phyloP scores from a whole-genome alignment of 345 rosid species.

The Eucalyptus victrix region DNA sequence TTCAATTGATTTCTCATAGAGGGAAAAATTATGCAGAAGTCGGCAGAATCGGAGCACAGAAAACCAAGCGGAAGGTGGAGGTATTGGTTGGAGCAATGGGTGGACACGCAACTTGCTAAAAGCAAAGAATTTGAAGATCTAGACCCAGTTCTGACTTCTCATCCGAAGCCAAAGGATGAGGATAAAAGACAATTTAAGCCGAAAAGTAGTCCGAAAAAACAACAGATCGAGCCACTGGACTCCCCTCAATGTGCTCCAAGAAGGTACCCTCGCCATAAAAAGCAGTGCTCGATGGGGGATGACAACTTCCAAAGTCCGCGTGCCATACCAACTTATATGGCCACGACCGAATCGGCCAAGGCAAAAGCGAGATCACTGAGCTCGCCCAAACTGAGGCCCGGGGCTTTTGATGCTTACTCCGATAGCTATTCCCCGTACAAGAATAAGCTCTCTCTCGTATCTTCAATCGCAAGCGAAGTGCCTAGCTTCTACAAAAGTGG shows the following conservation, averaged over 20 bases:
- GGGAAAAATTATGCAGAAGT: slow-evolving; percentile 32
- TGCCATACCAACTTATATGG: slow-evolving; percentile 71
- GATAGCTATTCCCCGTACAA: slow-evolving; percentile 76
- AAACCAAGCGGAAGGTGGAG: slow-evolving; percentile 57
- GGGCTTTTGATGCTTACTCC: slow-evolving; percentile 56
- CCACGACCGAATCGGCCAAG: slow-evolving; percentile 81
- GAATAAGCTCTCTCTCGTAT: slow-evolving; percentile 33
- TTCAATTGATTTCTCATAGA: background rate
- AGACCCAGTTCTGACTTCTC: slow-evolving; percentile 33
- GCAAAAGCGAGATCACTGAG: slow-evolving; percentile 73
- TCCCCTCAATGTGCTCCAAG: slow-evolving; percentile 21
- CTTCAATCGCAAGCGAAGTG: slow-evolving; percentile 32
- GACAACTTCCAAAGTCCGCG: slow-evolving; percentile 38
- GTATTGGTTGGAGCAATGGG: slow-evolving; percentile 91
- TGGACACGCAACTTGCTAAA: slow-evolving; percentile 56
- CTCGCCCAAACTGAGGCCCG: slow-evolving; percentile 62
- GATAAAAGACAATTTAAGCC: slow-evolving; percentile 20
- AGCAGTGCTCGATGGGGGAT: slow-evolving; percentile 52
- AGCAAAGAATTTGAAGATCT: slow-evolving; percentile 78
- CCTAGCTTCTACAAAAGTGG: slow-evolving; percentile 11
- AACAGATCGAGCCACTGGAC: slow-evolving; percentile 6
- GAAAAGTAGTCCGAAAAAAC: slow-evolving; percentile 18
- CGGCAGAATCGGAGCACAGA: slow-evolving; percentile 63
- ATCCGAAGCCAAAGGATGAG: slow-evolving; percentile 24
- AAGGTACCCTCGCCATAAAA: slow-evolving; percentile 40